Conservation (phyloP, 352 stramenopile genomes). For the Pythium folliculosum region DNA sequence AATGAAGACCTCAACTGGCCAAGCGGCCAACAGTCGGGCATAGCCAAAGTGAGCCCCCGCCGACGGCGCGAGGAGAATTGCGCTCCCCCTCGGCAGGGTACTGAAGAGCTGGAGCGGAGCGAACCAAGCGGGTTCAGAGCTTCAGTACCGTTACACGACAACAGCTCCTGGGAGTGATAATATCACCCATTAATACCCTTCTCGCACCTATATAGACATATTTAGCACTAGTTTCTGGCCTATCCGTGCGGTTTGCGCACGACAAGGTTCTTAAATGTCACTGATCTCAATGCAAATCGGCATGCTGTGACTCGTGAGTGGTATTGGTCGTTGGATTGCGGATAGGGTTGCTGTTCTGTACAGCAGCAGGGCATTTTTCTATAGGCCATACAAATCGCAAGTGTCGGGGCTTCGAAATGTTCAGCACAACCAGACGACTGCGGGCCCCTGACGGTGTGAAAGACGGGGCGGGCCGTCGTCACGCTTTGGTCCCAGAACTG, state of each 20-base stretch:
- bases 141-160: too few species aligned
- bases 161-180: too few species aligned
- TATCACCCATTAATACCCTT: too few species aligned
- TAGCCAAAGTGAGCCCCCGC: background rate
- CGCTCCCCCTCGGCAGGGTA: too few species aligned
- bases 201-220: too few species aligned
- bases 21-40: background rate
- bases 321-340: background rate
- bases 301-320: background rate
- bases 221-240: too few species aligned
- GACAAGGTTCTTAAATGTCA: background rate
- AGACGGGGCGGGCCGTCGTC: slow-evolving; percentile 5
- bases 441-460: background rate
- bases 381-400: background rate
- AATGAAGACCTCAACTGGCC: background rate
- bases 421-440: slow-evolving; percentile 22
- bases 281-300: background rate
- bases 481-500: background rate
- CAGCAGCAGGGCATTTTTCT: background rate
- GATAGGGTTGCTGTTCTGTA: slow-evolving; percentile 2
- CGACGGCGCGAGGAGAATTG: background rate
- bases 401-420: slow-evolving; percentile 1
- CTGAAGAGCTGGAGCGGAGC: too few species aligned
- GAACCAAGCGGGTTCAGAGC: too few species aligned
- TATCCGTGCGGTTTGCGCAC: too few species aligned